Evolutionary conservation across 495 filamentous ascomycete species (phyloP), one percentile per base, ranked within the genome.

Genomic region (Penicillium malachiteum): DNA sequence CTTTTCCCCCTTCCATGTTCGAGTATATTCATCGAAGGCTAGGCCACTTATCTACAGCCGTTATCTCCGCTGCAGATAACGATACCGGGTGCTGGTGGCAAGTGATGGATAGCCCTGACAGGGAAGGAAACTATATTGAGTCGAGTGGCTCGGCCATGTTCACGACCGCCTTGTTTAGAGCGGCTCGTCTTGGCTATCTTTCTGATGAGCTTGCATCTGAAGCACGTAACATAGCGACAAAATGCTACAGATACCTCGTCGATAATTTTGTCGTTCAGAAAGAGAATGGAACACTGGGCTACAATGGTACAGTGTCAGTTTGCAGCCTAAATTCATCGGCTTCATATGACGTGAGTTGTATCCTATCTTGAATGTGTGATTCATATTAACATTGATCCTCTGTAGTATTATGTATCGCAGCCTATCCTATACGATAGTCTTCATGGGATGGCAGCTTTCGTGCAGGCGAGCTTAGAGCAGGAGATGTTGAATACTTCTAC

Each of bases 81-180:
- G 52, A 55, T 13, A 75, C 71, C 1, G 78, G 80, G 1, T 78
- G 77, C n/a, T 86, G 84, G 84, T 87, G 82, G 82, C 64, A 84
- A 30, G 72, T 84, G 13, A 80, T 86, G 78, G 73, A 70, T 41
- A 69, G 65, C 37, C 71, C 75, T 0, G 77, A 75, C 0, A 61
- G 58, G 6, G 49, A 73, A 48, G 78, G 79, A 1, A 87, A 87
- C 52, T 87, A 85, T 50, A 81, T 87, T 51, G 83, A 87, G 67
- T 78, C 76, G 40, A 83, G 80, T 48, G 81, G 73, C 11, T 81
- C 75, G 12, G 82, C 82, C 5, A 84, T 87, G 81, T 84, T 85
- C 62, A 72, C 74, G 7, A 83, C 81, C 63, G 78, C 74, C 4
- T 67, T 81, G 51, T 64, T 81, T 48, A 83, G 82, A 65, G 82